These are phyloP conservation scores for Phytophthora podocarpi DNA, from an alignment of 352 stramenopile genomes.

Conservation along the genomic window DNA sequence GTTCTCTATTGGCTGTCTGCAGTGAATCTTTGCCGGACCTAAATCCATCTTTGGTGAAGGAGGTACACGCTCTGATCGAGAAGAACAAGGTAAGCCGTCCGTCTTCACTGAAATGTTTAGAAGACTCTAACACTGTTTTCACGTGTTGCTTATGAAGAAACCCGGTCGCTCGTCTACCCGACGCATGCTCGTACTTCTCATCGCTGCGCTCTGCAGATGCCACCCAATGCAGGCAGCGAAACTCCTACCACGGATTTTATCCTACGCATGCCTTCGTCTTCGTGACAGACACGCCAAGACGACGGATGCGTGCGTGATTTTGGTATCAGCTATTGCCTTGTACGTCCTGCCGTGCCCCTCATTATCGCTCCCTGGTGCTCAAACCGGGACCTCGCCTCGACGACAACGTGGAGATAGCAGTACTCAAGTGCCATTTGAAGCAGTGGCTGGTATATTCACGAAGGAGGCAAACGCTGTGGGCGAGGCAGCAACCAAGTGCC, in stretches of 20 bases:
- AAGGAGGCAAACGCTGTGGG: constrained; percentile 52
- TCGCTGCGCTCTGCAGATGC: constrained; percentile 58
- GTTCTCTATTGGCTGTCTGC: background rate
- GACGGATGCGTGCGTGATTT: constrained; percentile 58
- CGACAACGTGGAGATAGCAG: background rate
- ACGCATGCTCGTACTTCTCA: constrained; percentile 63
- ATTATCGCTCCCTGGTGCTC: constrained; percentile 5
- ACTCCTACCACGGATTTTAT: constrained; percentile 47
- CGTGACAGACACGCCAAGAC: constrained; percentile 61
- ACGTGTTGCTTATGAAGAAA: constrained; percentile 39
- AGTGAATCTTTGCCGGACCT: constrained; percentile 51
- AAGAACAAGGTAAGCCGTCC: constrained; percentile 55
- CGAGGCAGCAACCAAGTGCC: constrained; percentile 52
- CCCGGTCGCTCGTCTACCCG: constrained; percentile 54
- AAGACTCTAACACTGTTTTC: constrained; percentile 1
- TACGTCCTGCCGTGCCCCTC: constrained; percentile 43
- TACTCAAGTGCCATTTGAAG: constrained; percentile 32
- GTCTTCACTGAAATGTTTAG: background rate
- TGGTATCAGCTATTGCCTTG: constrained; percentile 55
- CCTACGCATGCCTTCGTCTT: constrained; percentile 53
- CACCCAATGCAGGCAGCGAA: constrained; percentile 40
- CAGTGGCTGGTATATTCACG: constrained; percentile 39
- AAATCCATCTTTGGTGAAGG: constrained; percentile 37
- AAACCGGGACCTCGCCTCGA: constrained; percentile 2
- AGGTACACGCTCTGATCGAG: constrained; percentile 55